Evolutionary conservation across 345 rosid species (phyloP), one percentile per base, ranked within the genome.

Genomic region (Pelargonium nanum): DNA sequence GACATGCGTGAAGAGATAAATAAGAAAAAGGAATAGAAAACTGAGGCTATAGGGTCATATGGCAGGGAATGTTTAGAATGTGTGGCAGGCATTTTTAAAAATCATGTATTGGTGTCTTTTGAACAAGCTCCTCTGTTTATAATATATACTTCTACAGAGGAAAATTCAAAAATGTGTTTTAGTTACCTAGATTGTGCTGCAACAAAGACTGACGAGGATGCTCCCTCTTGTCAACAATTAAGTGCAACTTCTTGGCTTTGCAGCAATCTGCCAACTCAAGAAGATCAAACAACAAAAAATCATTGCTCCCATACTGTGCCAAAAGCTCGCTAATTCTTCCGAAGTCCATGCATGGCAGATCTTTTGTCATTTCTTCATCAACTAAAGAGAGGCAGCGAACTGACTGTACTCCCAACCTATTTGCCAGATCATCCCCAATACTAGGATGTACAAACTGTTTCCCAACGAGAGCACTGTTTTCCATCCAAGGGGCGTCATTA

Each of bases 401-500:
- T 45, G 98, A 91, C 64, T 88, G 89, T 68, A 91, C 81, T 48
- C 98, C 98, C 77, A 91, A 77, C 68, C 70, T 84, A 61, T 72
- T 77, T 34, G 98, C 98, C 83, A 91, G 74, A 64, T 88, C 96
- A 79, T 80, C 83, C 82, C 75, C 79, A 70, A 91, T 79, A 75
- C 84, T 73, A 40, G 86, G 83, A 79, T 91, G 98, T 57, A 91
- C 76, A 81, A 91, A 84, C 67, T 74, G 79, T 66, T 86, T 91
- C 72, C 80, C 94, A 64, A 69, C 58, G 57, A 86, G 74, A 26
- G 78, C 69, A 76, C 66, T 72, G 61, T 68, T 76, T 74, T 91
- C 96, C 59, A 91, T 91, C 98, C 98, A 91, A n/a, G 96, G 98
- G 62, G 98, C 98, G 74, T 91, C 98, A 73, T 91, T 88, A 75